phyloP scores from a whole-genome alignment of 441 rosid genomes.

The Oxalis stricta region DNA sequence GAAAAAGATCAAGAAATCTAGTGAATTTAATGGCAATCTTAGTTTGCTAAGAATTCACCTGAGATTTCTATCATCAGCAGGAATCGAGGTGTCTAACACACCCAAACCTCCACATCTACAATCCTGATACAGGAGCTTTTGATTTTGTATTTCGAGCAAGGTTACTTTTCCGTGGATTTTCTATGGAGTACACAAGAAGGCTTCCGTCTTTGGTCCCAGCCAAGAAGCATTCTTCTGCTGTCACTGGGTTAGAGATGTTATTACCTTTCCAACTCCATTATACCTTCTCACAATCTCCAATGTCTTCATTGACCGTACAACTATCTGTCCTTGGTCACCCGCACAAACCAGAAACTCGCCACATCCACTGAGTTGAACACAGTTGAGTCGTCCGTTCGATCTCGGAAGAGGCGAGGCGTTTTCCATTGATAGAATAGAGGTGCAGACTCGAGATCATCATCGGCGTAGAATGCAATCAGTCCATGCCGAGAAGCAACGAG shows the following conservation, averaged over 20 bases:
- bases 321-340: conserved; percentile 94
- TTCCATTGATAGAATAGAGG: conserved; percentile 87
- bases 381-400: conserved; percentile 90
- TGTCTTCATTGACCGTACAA: conserved; percentile 83
- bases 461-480: conserved; percentile 64
- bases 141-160: conserved; percentile 39
- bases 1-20: too few species aligned
- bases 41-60: conserved; percentile 18
- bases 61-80: conserved; percentile 9
- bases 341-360: conserved; percentile 92
- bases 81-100: not conserved
- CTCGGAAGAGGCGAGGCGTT: conserved; percentile 85
- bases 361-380: conserved; percentile 77
- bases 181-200: conserved; percentile 89
- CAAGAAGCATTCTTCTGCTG: conserved; percentile 89
- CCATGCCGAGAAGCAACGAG: conserved; percentile 89
- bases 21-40: too few species aligned
- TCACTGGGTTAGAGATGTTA: conserved; percentile 72
- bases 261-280: conserved; percentile 70
- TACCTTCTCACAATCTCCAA: conserved; percentile 73
- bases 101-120: conserved; percentile 11
- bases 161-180: conserved; percentile 54
- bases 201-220: conserved; percentile 94
- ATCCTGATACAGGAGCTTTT: conserved; percentile 25
- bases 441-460: conserved; percentile 87